Percentiles rank a stretch among this genome's conserved stretches.
Evolutionary conservation across 1,284 basidiomycete species (phyloP).

Genomic region (Ganoderma meredithae): DNA sequence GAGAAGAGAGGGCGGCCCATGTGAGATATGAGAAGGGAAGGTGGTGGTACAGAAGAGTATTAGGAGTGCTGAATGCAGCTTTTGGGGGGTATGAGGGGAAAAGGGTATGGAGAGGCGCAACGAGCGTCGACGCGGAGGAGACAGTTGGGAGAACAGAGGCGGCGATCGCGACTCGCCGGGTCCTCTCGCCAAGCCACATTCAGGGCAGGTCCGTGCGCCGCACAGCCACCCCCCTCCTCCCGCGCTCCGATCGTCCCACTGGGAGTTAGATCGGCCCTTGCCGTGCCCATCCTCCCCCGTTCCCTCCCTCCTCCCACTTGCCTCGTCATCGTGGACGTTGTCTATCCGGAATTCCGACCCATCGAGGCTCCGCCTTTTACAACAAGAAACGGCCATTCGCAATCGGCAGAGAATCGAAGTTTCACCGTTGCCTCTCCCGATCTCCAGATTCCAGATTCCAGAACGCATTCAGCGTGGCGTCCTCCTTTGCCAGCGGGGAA

Average conservation of each 20-base stretch:
- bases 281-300: background rate
- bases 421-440: background rate
- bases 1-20: constrained; percentile 81
- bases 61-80: constrained; percentile 39
- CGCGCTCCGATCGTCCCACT: background rate
- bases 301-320: background rate
- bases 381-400: background rate
- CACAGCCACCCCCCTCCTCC: constrained; percentile 25
- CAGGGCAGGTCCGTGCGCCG: constrained; percentile 36
- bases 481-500: constrained; percentile 5
- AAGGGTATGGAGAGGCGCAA: constrained; percentile 25
- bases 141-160: constrained; percentile 6
- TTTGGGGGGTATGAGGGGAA: constrained; percentile 37
- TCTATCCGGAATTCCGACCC: background rate
- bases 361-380: background rate
- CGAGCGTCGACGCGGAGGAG: constrained; percentile 23
- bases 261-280: constrained; percentile 27
- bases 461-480: constrained; percentile 1
- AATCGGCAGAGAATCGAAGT: background rate
- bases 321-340: too few species aligned
- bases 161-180: constrained; percentile 19
- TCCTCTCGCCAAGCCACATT: constrained; percentile 21
- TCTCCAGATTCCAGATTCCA: background rate
- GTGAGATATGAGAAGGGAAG: constrained; percentile 19
- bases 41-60: constrained; percentile 35